These are phyloP conservation scores for Centaurea solstitialis DNA, from an alignment of 129 eudicot species.

Conservation along the genomic window DNA sequence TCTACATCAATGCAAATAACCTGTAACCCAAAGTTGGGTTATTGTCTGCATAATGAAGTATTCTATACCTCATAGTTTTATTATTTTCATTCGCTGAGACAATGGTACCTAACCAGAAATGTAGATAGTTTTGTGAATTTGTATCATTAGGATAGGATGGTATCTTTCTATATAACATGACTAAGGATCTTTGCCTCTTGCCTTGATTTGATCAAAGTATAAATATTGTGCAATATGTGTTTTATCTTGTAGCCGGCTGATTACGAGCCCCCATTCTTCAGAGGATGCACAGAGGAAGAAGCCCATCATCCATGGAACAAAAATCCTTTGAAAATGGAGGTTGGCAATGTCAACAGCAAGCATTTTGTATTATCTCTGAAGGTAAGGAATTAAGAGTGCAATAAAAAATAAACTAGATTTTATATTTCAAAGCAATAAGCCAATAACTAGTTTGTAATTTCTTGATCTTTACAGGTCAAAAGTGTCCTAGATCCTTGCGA, in stretches of 20 bases:
- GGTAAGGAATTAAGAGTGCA: conserved; percentile 41
- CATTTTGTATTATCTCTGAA: conserved; percentile 87
- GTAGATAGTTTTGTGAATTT: conserved; percentile 1
- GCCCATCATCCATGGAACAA: conserved; percentile 69
- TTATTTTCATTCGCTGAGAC: not conserved
- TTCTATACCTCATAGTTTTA: not conserved
- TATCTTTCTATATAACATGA: not conserved
- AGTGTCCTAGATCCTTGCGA: conserved; percentile 98
- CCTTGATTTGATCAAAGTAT: conserved; percentile 13
- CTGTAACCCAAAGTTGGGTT: not conserved
- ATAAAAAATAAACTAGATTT: not conserved
- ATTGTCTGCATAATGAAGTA: conserved; percentile 1
- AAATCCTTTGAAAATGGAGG: conserved; percentile 91
- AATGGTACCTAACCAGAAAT: not conserved
- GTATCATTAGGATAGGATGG: not conserved
- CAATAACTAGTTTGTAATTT: not conserved
- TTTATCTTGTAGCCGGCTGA: conserved; percentile 77
- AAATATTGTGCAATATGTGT: not conserved
- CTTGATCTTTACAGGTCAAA: conserved; percentile 63
- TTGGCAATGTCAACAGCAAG: conserved; percentile 98
- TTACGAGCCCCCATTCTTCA: conserved; percentile 98
- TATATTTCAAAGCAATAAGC: not conserved
- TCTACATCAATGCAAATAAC: not conserved
- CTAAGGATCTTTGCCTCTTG: not conserved
- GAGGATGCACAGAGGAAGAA: conserved; percentile 89